Base-by-base conservation (phyloP, 2,329 filamentous ascomycete genomes). In the Fusarium gaditjirri region DNA sequence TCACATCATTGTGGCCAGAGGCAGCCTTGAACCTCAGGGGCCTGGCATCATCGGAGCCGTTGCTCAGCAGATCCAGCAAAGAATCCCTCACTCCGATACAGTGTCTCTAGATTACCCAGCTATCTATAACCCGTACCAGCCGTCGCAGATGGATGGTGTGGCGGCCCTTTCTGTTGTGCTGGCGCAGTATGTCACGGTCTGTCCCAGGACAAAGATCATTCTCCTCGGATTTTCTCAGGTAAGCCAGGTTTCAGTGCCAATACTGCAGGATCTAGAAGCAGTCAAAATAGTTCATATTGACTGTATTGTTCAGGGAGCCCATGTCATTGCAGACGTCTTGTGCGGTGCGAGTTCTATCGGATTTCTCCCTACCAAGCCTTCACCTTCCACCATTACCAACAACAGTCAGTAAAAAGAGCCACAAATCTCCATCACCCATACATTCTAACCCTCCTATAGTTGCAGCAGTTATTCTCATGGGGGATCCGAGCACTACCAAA, bases 171-270 rank as follows among this genome's bases (percentile, higher is more conserved):
- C 65, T 3, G 19, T 47, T 11, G 16, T 64, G 17, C 36, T 77
- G 9, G 47, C 49, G 12, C 36, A 59, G 23, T 75, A 70, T 25
- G 64, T 63, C 12, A 19, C 47, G 5, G 17, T 33, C 11, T 77
- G 75, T 25, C 75, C 75, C 3, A 17, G 35, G 5, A 68, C 70
- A 6, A 75, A 74, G 59, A 70, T 76, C 21, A 58, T 77, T n/a
- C 41, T 77, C 1, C 68, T 77, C 27, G 75, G 75, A 0, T 76
- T 70, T 12, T 77, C 75, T 4, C 75, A 76, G 52, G 73, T 29
- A 29, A 29, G 27, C 27, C 27, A 29, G 8, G 27, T 8, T 29
- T 29, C 27, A 29, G 8, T 29, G 8, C 27, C 27, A 29, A 29
- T 29, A 29, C 27, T 29, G 27, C 27, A 29, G 27, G 27, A 3